Conservation (phyloP, 495 filamentous ascomycete genomes). For the Aspergillus sparsus region DNA sequence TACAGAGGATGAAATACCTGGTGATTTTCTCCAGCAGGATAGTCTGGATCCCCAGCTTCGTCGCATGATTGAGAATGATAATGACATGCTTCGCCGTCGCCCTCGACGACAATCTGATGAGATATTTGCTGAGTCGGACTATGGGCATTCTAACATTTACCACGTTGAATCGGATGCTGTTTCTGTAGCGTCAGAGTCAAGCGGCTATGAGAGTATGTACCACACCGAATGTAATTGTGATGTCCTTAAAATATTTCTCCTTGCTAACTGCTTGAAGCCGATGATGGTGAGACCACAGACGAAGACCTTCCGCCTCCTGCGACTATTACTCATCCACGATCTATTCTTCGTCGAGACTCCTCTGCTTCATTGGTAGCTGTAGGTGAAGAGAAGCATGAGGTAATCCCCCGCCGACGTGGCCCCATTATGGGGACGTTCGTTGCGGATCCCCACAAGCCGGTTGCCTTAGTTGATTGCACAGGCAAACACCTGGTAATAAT, state of each 20-base stretch:
- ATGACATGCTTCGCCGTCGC: conserved; percentile 47
- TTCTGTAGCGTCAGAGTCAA: conserved; percentile 57
- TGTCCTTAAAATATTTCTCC: conserved; percentile 36
- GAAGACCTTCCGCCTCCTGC: conserved; percentile 68
- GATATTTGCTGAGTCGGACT: conserved; percentile 47
- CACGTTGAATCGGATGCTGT: conserved; percentile 54
- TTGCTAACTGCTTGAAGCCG: conserved; percentile 62
- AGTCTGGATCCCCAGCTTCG: conserved; percentile 67
- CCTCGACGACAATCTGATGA: conserved; percentile 44
- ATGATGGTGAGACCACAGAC: conserved; percentile 81
- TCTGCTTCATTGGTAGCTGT: conserved; percentile 46
- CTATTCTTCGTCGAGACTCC: conserved; percentile 57
- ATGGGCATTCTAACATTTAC: conserved; percentile 50
- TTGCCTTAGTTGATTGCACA: conserved; percentile 68
- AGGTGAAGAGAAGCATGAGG: conserved; percentile 55
- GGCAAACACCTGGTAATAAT: conserved; percentile 73
- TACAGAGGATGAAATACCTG: conserved; percentile 62
- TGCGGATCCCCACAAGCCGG: conserved; percentile 64
- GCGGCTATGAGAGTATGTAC: conserved; percentile 75
- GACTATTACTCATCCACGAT: conserved; percentile 55
- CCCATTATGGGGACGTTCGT: conserved; percentile 57
- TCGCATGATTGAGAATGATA: conserved; percentile 66
- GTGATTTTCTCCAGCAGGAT: conserved; percentile 72
- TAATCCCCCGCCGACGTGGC: conserved; percentile 53
- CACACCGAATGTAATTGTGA: conserved; percentile 12